Evolutionary conservation across 1,284 basidiomycete genomes (phyloP).

Genomic region (Amylostereum chailletii): DNA sequence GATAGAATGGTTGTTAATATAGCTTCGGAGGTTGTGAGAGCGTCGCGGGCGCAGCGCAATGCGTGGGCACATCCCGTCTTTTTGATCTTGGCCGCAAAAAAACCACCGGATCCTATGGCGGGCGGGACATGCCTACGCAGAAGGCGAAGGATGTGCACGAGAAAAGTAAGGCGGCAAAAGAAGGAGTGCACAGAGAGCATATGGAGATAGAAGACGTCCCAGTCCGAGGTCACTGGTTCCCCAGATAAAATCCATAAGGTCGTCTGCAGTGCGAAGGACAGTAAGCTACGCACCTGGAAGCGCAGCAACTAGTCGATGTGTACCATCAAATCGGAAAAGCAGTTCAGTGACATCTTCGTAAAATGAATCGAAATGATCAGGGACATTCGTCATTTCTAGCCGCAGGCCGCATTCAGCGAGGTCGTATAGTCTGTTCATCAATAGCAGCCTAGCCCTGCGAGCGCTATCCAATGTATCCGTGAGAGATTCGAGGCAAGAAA

Average conservation of each 20-base stretch:
- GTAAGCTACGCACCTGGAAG: conserved; percentile 25
- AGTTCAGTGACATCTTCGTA: conserved; percentile 10
- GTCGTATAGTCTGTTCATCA: conserved; percentile 8
- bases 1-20: conserved; percentile 26
- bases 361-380: conserved; percentile 6
- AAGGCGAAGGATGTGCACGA: conserved; percentile 29
- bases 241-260: not conserved
- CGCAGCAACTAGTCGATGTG: conserved; percentile 27
- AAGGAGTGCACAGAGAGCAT: conserved; percentile 29
- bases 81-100: conserved; percentile 22
- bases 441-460: conserved; percentile 9
- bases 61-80: conserved; percentile 23
- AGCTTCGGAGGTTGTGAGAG: conserved; percentile 28
- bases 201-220: conserved; percentile 31
- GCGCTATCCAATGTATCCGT: conserved; percentile 8
- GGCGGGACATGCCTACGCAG: conserved; percentile 17
- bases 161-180: conserved; percentile 27
- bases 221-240: conserved; percentile 25
- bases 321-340: conserved; percentile 23
- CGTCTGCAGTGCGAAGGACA: not conserved
- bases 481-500: conserved; percentile 2
- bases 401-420: conserved; percentile 10
- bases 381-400: conserved; percentile 5
- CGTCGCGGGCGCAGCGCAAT: conserved; percentile 30
- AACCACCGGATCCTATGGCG: conserved; percentile 4